Conservation (phyloP, 345 rosid genomes). For the Fremontodendron californicum region DNA sequence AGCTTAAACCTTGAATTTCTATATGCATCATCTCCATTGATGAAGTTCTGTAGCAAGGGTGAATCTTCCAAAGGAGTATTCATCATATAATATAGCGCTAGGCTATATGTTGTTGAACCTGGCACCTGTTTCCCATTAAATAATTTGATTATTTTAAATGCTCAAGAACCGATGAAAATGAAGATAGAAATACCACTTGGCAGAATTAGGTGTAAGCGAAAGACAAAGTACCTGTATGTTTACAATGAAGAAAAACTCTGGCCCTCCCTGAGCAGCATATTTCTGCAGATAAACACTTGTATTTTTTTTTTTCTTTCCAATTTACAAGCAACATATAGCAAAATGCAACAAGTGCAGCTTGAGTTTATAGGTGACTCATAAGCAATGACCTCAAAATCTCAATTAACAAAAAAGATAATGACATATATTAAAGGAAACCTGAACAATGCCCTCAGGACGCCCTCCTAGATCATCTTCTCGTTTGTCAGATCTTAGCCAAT, state of each 20-base stretch:
- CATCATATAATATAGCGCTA: constrained; percentile 90
- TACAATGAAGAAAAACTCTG: constrained; percentile 83
- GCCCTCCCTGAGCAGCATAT: constrained; percentile 85
- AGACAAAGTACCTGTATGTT: constrained; percentile 69
- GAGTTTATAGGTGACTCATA: background rate
- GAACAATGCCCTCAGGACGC: constrained; percentile 89
- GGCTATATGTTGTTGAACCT: constrained; percentile 79
- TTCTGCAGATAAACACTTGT: constrained; percentile 48
- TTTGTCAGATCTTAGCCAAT: constrained; percentile 88
- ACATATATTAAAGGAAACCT: constrained; percentile 42
- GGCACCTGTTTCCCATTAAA: constrained; percentile 57
- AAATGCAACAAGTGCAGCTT: constrained; percentile 13
- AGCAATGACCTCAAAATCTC: background rate
- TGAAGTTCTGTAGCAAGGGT: constrained; percentile 72
- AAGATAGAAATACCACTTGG: background rate
- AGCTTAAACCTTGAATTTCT: constrained; percentile 98
- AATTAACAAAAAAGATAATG: background rate
- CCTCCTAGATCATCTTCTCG: constrained; percentile 88
- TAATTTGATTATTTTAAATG: constrained; percentile 15
- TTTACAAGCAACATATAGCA: background rate
- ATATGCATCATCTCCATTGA: constrained; percentile 76
- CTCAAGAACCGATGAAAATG: background rate
- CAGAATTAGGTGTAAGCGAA: background rate
- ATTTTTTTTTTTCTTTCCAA: constrained; percentile 5
- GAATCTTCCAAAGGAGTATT: constrained; percentile 68